These are phyloP conservation scores for Globisporangium iwayamae DNA, from an alignment of 352 stramenopile species.

Conservation along the genomic window DNA sequence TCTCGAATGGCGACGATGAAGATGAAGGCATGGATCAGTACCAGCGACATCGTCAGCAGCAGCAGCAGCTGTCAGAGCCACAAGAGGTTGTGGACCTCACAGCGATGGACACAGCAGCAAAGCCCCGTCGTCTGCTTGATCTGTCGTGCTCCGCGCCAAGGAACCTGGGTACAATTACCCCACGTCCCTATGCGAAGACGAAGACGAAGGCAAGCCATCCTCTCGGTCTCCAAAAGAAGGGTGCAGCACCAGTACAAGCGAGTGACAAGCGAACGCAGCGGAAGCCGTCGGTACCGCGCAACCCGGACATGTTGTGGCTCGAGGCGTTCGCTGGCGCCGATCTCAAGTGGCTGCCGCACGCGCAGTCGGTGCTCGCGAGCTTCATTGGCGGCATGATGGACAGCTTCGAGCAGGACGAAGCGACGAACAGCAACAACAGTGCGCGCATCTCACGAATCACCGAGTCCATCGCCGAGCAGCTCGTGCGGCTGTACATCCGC, in stretches of 20 bases:
- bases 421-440: not conserved
- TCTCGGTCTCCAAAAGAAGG: not conserved
- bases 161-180: not conserved
- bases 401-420: constrained; percentile 33
- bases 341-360: constrained; percentile 39
- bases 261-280: not conserved
- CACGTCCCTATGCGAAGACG: not conserved
- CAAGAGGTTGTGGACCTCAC: constrained; percentile 4
- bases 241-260: not conserved
- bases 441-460: constrained; percentile 19
- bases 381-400: constrained; percentile 40
- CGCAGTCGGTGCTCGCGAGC: constrained; percentile 22
- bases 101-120: not conserved
- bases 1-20: constrained; percentile 21
- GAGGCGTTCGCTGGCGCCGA: constrained; percentile 23
- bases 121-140: not conserved
- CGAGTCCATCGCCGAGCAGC: constrained; percentile 24
- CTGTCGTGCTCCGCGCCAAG: not conserved
- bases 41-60: not conserved
- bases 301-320: constrained; percentile 36
- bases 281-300: constrained; percentile 7
- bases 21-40: not conserved
- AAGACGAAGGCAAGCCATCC: constrained; percentile 1
- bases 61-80: not conserved
- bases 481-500: constrained; percentile 32